Base-by-base conservation (phyloP, 345 rosid genomes). In the Pelargonium nanum region DNA sequence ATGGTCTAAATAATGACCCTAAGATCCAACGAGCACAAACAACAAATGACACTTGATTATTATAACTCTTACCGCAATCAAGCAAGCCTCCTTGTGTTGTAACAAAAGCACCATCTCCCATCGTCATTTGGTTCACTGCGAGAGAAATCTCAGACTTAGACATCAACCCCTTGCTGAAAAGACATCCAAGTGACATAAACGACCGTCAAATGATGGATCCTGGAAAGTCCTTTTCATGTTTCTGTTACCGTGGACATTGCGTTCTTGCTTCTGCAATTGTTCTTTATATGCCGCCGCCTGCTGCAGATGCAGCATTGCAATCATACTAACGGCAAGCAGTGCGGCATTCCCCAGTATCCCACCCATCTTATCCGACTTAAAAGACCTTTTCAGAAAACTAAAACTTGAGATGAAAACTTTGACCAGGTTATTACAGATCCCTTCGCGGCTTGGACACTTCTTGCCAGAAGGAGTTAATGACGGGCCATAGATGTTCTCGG, bases 311-410 rank as follows among this genome's bases (percentile, higher is more conserved):
- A 89, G 65, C 82, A 89, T 67, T 12, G 94, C 83, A 44, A 87
- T 65, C 97, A 89, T 78, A 62, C 95, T 85, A 28, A 93, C 62
- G 0, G 96, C 81, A 59, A 93, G 80, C 52, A 89, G 58, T 62
- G 97, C 95, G 60, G 91, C 86, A 72, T 84, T 89, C 30, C 96
- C 86, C 22, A 93, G 72, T 53, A 85, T 50, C 48, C 92, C 90
- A 60, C 88, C 85, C 72, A 79, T 64, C 53, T 80, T 79, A 65
- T 81, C 80, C 71, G 81, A 62, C 44, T 75, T 78, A 63, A 93
- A 71, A 24, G 82, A 82, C 32, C 65, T 81, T 76, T 77, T 87
- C 5, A 83, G 86, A 56, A 83, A 71, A 61, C 80, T 70, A 19
- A 85, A 78, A 72, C 86, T 79, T 21, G 92, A 80, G 40, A 81